Base-by-base conservation (phyloP, 2,329 filamentous ascomycete genomes). In the Aspergillus sp. region DNA sequence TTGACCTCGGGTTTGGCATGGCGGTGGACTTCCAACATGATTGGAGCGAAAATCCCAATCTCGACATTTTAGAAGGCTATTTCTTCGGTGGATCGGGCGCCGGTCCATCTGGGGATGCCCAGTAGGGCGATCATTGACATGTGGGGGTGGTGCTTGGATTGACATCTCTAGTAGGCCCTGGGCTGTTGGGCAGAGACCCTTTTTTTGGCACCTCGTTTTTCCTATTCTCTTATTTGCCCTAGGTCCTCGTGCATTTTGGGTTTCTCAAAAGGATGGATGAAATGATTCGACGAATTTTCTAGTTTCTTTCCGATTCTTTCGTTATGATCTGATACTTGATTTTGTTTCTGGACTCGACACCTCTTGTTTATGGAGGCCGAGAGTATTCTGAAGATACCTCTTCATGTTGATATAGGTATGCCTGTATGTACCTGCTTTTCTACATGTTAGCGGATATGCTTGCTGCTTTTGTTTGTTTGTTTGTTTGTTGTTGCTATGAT, bases 41-140 rank as follows among this genome's bases (percentile, higher is more conserved):
- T 65, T 81, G 79, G 78, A 78, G 75, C 54, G 79, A 82, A 57
- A 78, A 78, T 46, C 71, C 73, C 22, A 77, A 77, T 52, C 77
- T 79, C 65, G 81, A 84, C 75, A 65, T 85, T 32, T 80, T 84
- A 64, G 81, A 84, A 65, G 82, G 81, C 4, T 85, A 82, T 68
- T 85, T 84, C 69, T 84, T 85, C 72, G 82, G 82, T 10, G 78
- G 75, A 26, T 69, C 66, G n/a, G 71, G 70, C 6, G 62, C 66
- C 26, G 72, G 71, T n/a, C 63, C 68, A 42, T 46, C 67, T 26
- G 67, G 67, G 51, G 62, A 59, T 54, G 67, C 62, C 16, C 65
- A 57, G 47, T 42, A 47, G 10, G 36, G 39, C 20, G 20, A 20
- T 29, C 18, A 12, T 42, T 42, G 20, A 20, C 20, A 42, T 52